Evolutionary conservation across 106 monocot genomes (phyloP).

Genomic region (Dendrobium nobile): DNA sequence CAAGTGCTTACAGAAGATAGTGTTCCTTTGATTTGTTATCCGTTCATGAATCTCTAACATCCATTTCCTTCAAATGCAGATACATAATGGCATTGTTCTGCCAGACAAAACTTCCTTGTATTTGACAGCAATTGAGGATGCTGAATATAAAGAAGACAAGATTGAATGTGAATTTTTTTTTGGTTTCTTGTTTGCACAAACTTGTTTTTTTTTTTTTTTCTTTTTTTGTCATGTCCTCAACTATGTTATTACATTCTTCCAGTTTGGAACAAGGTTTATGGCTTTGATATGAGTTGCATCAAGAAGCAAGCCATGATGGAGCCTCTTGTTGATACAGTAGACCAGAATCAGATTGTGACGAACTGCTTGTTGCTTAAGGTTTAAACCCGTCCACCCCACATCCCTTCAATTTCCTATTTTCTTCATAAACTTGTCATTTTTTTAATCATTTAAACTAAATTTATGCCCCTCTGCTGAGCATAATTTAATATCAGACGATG

Average conservation of each 20-base stretch:
- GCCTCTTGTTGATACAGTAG: slow-evolving; percentile 87
- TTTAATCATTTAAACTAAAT: neutral
- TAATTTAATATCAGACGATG: slow-evolving; percentile 51
- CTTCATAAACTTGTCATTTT: neutral
- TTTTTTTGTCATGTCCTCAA: slow-evolving; percentile 1
- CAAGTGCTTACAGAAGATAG: neutral
- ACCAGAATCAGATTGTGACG: slow-evolving; percentile 87
- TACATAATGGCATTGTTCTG: slow-evolving; percentile 63
- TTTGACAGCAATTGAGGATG: slow-evolving; percentile 94
- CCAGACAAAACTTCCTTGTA: slow-evolving; percentile 84
- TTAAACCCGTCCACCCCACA: neutral
- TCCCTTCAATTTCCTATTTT: neutral
- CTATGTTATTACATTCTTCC: slow-evolving; percentile 13
- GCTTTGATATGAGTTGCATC: slow-evolving; percentile 97
- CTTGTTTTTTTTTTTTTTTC: neutral
- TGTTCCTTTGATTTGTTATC: neutral
- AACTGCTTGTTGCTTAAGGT: slow-evolving; percentile 81
- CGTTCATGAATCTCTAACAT: neutral
- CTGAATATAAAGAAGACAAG: slow-evolving; percentile 93
- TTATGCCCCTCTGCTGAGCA: neutral
- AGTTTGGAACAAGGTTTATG: slow-evolving; percentile 96
- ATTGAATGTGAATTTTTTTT: slow-evolving; percentile 63
- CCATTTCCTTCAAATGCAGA: slow-evolving; percentile 22
- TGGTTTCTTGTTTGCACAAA: neutral
- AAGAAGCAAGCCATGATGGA: slow-evolving; percentile 84